A percentile compares a stretch with the other conserved stretches of the same genome.
Evolutionary conservation across 2,329 filamentous ascomycete species (phyloP).

Genomic region (Fusarium tuaranense): DNA sequence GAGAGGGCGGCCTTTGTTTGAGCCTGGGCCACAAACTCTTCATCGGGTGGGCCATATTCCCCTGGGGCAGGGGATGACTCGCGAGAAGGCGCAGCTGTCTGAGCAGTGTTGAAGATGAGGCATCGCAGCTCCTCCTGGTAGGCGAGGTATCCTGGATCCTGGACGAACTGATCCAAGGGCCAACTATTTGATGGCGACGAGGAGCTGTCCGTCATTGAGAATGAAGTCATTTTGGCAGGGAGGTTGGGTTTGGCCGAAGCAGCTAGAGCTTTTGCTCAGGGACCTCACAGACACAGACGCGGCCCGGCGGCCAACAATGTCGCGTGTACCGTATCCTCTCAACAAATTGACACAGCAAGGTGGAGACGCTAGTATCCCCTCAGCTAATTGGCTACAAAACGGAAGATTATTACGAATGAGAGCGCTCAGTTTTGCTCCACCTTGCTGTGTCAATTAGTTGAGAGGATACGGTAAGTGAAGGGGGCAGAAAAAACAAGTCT

Average conservation of each 20-base stretch:
- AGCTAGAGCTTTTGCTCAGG: neutral
- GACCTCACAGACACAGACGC: neutral
- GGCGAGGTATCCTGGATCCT: constrained; percentile 57
- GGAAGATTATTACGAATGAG: too few relatives aligned
- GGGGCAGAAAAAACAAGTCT: neutral
- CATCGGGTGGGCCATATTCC: constrained; percentile 30
- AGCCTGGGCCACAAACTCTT: constrained; percentile 35
- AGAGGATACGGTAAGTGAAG: too few relatives aligned
- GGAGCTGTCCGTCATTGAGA: constrained; percentile 33
- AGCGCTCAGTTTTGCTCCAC: too few relatives aligned
- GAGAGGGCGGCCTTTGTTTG: constrained; percentile 46
- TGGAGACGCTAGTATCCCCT: too few relatives aligned
- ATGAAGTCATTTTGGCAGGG: constrained; percentile 15
- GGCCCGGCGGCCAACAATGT: neutral
- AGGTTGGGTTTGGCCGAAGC: neutral
- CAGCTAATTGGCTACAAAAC: too few relatives aligned
- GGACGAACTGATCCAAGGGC: constrained; percentile 51
- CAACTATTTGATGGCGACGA: constrained; percentile 47
- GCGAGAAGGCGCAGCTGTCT: constrained; percentile 56
- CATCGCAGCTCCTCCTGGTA: constrained; percentile 60
- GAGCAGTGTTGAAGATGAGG: constrained; percentile 59
- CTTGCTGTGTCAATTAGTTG: too few relatives aligned
- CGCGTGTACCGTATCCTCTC: too few relatives aligned
- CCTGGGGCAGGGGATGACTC: constrained; percentile 50
- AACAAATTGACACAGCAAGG: too few relatives aligned